phyloP scores from a whole-genome alignment of 1,284 basidiomycete species.

The Tilletia caries region DNA sequence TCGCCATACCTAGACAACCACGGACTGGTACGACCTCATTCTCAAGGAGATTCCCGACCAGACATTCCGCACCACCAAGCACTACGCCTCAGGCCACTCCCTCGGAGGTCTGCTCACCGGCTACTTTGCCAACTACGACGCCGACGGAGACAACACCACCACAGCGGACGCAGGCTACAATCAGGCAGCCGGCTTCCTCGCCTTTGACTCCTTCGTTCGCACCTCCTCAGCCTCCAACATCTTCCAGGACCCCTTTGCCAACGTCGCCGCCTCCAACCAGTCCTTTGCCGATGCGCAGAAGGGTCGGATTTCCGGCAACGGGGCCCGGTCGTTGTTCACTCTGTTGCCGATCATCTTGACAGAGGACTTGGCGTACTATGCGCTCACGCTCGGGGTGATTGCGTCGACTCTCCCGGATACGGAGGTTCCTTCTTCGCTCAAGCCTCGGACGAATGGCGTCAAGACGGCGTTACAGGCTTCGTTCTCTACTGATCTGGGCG shows the following conservation, averaged over 20 bases:
- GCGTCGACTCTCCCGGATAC: neutral
- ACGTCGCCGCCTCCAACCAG: neutral
- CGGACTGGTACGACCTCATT: constrained; percentile 19
- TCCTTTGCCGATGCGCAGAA: neutral
- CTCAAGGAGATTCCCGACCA: constrained; percentile 15
- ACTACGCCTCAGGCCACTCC: constrained; percentile 18
- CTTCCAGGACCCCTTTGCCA: neutral
- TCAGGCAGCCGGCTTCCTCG: constrained; percentile 15
- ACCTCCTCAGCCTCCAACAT: neutral
- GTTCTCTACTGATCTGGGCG: neutral
- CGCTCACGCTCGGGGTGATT: neutral
- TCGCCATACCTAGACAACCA: neutral
- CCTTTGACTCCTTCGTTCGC: constrained; percentile 9
- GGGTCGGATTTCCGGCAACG: constrained; percentile 4
- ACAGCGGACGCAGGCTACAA: constrained; percentile 18
- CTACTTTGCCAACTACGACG: constrained; percentile 17
- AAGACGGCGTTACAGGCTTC: neutral
- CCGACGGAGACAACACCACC: constrained; percentile 3
- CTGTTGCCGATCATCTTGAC: constrained; percentile 16
- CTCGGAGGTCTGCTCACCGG: constrained; percentile 17
- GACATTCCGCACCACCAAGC: constrained; percentile 15
- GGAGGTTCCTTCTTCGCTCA: neutral
- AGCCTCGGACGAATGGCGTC: neutral
- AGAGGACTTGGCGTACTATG: constrained; percentile 1
- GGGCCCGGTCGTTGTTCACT: constrained; percentile 14